Base-by-base conservation (phyloP, 805 yeast species). In the Saturnispora halmiae region DNA sequence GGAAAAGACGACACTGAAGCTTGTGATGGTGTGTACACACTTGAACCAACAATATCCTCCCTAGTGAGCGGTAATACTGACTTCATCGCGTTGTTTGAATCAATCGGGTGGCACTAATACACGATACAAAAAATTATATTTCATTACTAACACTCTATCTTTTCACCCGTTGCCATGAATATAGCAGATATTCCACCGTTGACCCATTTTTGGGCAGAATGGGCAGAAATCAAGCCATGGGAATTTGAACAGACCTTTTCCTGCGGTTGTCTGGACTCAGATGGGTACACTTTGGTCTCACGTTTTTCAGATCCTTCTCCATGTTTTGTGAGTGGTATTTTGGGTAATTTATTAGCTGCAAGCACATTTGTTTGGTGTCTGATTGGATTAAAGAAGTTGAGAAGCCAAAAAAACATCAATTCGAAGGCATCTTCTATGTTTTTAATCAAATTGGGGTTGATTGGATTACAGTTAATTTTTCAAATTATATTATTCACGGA, bases 241-340 rank as follows among this genome's bases (percentile, higher is more conserved):
- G 19, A 27, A 9, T 13, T 19, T 13, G 19, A 22, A 4, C 7
- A 8, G 13, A 20, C 14, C 24, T 9, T 33, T 27, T 29, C 33
- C 5, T 56, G 61, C 40, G 56, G 60, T 9, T 68, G 73, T 43
- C 50, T 47, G 20, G 64, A 63, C 44, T 49, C 48, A 8, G 76
- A 70, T 36, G 78, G 78, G 3, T 60, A 49, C 63, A 68, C 69
- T 52, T 64, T 36, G 55, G 64, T 26, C 35, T 72, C 54, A 45
- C 45, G 34, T 52, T 46, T 65, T 42, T 61, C 64, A 16, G 80
- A 74, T 47, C 63, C 71, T 33, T 63, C 79, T 1, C 73, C 77
- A 0, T 75, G 80, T 47, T 58, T 73, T 40, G 56, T 69, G 15
- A 69, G 64, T 43, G 79, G 77, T 10, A 46, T 66, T 2, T 47